Percentiles rank a stretch among this genome's conserved stretches.
Conservation (phyloP, 208 protist genomes). For the Acanthamoeba sp. region DNA sequence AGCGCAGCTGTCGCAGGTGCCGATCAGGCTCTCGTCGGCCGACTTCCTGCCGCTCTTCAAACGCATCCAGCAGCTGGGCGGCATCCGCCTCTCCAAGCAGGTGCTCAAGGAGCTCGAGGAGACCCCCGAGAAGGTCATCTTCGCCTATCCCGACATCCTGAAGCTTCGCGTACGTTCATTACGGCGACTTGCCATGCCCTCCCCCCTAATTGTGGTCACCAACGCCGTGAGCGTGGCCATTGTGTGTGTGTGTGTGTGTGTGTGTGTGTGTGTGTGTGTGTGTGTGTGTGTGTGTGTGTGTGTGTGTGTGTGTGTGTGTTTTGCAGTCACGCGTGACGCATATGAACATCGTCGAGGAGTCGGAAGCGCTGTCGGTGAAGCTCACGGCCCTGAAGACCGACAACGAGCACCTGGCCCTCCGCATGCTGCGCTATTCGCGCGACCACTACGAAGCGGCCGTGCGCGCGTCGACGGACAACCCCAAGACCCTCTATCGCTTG, state of each 20-base stretch:
- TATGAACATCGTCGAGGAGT: slow-evolving; percentile 77
- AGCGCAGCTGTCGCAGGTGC: neutral
- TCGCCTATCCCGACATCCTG: slow-evolving; percentile 76
- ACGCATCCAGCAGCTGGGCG: slow-evolving; percentile 65
- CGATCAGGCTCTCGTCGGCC: neutral
- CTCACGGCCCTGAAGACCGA: slow-evolving; percentile 42
- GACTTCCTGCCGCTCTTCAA: slow-evolving; percentile 65
- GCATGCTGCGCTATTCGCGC: slow-evolving; percentile 68
- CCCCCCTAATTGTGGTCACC: too few species aligned
- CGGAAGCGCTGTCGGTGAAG: slow-evolving; percentile 67
- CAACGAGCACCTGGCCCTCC: slow-evolving; percentile 72
- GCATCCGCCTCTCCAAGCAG: slow-evolving; percentile 72
- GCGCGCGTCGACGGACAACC: slow-evolving; percentile 66
- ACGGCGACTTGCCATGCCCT: too few species aligned
- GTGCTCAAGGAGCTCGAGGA: slow-evolving; percentile 70
- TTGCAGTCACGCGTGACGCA: slow-evolving; percentile 54
- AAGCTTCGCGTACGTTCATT: slow-evolving; percentile 53
- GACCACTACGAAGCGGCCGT: slow-evolving; percentile 73
- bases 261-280: neutral
- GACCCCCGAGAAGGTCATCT: slow-evolving; percentile 73
- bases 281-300: too few species aligned
- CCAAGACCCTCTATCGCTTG: slow-evolving; percentile 69
- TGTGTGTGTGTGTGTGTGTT: neutral
- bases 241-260: too few species aligned
- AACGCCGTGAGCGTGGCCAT: too few species aligned